Conservation (phyloP, 371 early-diverging fungal species). For the Lichtheimia corymbifera region DNA sequence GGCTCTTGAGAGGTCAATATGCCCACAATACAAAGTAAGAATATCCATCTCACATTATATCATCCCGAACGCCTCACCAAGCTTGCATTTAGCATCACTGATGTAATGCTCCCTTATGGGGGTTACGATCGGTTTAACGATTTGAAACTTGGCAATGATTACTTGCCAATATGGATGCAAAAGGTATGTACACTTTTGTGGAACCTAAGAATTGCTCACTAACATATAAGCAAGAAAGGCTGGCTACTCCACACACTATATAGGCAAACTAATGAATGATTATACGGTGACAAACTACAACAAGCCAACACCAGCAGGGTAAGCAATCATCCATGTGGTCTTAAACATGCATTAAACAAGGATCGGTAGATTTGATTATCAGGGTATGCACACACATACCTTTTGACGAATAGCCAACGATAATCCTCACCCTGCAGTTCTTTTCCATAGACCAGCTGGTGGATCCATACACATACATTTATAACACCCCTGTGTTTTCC, state of each 20-base stretch:
- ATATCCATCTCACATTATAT: too few relatives aligned
- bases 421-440: not conserved
- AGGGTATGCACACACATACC: slow-evolving; percentile 9
- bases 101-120: slow-evolving; percentile 60
- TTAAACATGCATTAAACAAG: not conserved
- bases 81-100: slow-evolving; percentile 27
- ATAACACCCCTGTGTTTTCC: slow-evolving; percentile 59
- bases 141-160: slow-evolving; percentile 49
- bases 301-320: slow-evolving; percentile 40
- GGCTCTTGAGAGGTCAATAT: slow-evolving; percentile 60
- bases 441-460: slow-evolving; percentile 52
- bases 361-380: slow-evolving; percentile 15
- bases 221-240: slow-evolving; percentile 13
- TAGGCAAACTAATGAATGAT: slow-evolving; percentile 70
- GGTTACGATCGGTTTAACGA: slow-evolving; percentile 53
- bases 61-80: not conserved
- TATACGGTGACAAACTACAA: slow-evolving; percentile 43
- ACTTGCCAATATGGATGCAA: slow-evolving; percentile 44
- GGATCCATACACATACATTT: slow-evolving; percentile 63
- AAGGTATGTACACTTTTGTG: not conserved
- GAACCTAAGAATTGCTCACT: not conserved
- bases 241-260: slow-evolving; percentile 65
- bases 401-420: not conserved
- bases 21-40: slow-evolving; percentile 64
- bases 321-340: not conserved